Percentiles rank a stretch among this genome's conserved stretches.
These are phyloP conservation scores for Ceriops tagal DNA, from an alignment of 345 rosid species.

Conservation along the genomic window DNA sequence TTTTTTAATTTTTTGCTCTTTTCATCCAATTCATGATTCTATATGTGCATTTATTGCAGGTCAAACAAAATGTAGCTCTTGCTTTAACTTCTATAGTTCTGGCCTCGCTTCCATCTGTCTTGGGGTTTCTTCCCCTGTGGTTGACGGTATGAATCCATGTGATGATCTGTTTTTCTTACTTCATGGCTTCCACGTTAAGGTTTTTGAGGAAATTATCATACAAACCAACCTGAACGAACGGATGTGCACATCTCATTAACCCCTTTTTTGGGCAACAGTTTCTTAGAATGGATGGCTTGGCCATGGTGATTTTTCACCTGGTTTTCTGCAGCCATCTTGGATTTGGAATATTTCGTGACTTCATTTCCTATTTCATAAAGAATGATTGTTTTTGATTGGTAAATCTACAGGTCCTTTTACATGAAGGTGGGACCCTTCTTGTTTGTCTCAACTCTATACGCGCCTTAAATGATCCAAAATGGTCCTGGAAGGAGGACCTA, in stretches of 20 bases:
- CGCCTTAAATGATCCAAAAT: constrained; percentile 71
- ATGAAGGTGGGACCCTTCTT: constrained; percentile 89
- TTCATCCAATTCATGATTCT: constrained; percentile 10
- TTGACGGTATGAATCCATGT: constrained; percentile 57
- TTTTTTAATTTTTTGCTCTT: not conserved
- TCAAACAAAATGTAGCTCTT: constrained; percentile 89
- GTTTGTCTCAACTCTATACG: constrained; percentile 88
- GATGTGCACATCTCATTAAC: no score
- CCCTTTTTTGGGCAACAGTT: no score
- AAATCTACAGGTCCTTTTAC: constrained; percentile 71
- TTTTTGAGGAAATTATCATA: not conserved
- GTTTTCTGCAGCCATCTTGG: no score
- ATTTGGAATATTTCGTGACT: not conserved
- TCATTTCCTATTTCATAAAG: not conserved
- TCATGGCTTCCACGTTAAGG: not conserved
- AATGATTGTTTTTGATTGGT: not conserved
- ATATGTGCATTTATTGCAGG: constrained; percentile 39
- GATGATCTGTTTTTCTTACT: not conserved
- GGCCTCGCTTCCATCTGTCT: constrained; percentile 82
- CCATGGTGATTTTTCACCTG: not conserved
- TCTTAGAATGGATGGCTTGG: no score
- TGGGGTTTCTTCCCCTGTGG: constrained; percentile 91
- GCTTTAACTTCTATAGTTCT: constrained; percentile 67
- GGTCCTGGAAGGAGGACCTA: constrained; percentile 79
- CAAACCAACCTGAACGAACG: no score